Conservation (phyloP, 352 stramenopile species). For the Pythium myriotylum region DNA sequence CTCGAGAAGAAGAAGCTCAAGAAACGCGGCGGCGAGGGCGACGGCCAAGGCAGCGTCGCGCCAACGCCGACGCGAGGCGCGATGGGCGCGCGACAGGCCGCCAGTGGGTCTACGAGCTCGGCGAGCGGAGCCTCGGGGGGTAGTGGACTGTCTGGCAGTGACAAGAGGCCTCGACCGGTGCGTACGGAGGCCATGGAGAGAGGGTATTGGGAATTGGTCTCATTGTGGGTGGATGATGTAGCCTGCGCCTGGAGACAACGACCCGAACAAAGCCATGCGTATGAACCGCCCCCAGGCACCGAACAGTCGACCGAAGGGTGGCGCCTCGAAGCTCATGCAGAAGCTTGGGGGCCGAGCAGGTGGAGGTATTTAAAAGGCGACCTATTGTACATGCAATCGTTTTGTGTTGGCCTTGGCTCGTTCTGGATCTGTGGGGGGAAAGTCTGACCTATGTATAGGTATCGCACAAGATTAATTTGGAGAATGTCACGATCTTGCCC, state of each 20-base stretch:
- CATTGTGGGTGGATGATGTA: constrained; percentile 11
- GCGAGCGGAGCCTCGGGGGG: background rate
- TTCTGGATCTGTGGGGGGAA: no score
- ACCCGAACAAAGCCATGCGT: constrained; percentile 58
- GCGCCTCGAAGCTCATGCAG: constrained; percentile 70
- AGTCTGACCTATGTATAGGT: no score
- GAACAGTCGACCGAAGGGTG: constrained; percentile 33
- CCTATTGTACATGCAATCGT: no score
- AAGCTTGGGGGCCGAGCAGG: constrained; percentile 50
- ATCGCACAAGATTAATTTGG: no score
- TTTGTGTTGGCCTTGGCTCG: no score
- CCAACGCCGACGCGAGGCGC: constrained; percentile 5
- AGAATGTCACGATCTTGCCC: no score
- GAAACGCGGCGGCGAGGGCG: constrained; percentile 13
- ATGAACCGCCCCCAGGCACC: constrained; percentile 33
- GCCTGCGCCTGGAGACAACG: constrained; percentile 44
- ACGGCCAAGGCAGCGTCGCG: background rate
- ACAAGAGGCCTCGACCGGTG: constrained; percentile 67
- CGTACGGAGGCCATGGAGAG: no score
- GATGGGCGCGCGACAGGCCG: background rate
- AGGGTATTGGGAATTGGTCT: no score
- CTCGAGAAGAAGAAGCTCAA: constrained; percentile 36
- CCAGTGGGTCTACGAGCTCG: background rate
- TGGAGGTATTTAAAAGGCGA: background rate
- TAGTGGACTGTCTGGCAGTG: background rate